These are phyloP conservation scores for Tolypocladium tropicale DNA, from an alignment of 2,329 filamentous ascomycete species.

Conservation along the genomic window DNA sequence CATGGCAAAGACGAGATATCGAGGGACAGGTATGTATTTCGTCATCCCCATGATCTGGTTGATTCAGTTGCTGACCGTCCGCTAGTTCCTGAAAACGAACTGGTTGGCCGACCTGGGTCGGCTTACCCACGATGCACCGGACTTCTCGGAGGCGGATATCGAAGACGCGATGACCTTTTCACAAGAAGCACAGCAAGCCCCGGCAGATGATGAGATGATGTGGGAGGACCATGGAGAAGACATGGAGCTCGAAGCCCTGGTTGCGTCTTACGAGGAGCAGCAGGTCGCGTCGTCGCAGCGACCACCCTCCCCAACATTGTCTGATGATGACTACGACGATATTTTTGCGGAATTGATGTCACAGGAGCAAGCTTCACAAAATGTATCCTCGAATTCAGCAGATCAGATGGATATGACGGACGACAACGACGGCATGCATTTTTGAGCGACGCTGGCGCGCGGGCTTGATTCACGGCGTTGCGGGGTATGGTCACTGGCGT, in stretches of 20 bases:
- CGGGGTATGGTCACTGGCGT: constrained; percentile 4
- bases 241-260: constrained; percentile 45
- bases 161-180: constrained; percentile 35
- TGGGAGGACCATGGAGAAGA: constrained; percentile 40
- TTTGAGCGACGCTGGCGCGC: constrained; percentile 1
- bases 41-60: background rate
- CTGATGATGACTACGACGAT: constrained; percentile 51
- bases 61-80: background rate
- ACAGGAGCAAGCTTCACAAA: constrained; percentile 15
- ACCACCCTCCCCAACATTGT: constrained; percentile 25
- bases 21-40: constrained; percentile 36
- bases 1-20: constrained; percentile 50
- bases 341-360: constrained; percentile 40
- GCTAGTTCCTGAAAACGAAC: constrained; percentile 24
- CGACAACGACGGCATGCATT: background rate
- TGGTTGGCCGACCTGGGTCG: constrained; percentile 21
- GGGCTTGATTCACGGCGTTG: constrained; percentile 6
- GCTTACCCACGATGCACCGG: constrained; percentile 23
- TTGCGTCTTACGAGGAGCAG: constrained; percentile 34
- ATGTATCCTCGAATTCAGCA: constrained; percentile 11
- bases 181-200: constrained; percentile 12
- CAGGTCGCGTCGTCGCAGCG: constrained; percentile 10
- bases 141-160: constrained; percentile 38
- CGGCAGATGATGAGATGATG: constrained; percentile 37
- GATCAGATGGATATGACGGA: constrained; percentile 36